Conservation (phyloP, 352 stramenopile species). For the Phytophthora pisi region DNA sequence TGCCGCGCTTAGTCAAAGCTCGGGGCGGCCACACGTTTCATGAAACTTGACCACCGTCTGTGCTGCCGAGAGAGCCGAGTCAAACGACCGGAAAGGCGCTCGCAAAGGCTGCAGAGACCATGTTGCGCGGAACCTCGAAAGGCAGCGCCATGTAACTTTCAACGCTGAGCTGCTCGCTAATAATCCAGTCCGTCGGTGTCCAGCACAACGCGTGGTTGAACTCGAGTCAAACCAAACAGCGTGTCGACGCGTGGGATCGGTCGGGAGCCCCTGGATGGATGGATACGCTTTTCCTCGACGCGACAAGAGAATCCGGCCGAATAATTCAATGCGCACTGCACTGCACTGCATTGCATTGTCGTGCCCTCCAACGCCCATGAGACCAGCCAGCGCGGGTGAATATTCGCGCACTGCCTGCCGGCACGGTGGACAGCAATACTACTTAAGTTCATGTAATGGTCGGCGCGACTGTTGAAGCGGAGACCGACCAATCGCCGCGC, state of each 20-base stretch:
- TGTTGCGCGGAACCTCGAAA: background rate
- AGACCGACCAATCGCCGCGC: background rate
- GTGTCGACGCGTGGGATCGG: slow-evolving; percentile 11
- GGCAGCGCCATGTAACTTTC: background rate
- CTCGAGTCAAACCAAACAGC: slow-evolving; percentile 17
- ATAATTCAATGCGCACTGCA: background rate
- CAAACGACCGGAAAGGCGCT: background rate
- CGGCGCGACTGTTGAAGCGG: slow-evolving; percentile 10
- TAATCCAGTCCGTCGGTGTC: background rate
- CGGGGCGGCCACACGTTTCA: background rate
- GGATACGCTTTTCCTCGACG: slow-evolving; percentile 16
- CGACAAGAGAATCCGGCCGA: slow-evolving; percentile 14
- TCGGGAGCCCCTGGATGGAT: slow-evolving; percentile 13
- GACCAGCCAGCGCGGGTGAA: slow-evolving; percentile 4
- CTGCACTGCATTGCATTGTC: background rate
- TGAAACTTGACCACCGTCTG: background rate
- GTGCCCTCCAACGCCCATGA: background rate
- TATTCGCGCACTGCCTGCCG: background rate
- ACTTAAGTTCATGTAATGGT: too few species aligned
- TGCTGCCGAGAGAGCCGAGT: background rate
- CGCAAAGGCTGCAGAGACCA: background rate
- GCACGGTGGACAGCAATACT: background rate
- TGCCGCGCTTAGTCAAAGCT: background rate
- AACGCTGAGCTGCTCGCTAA: background rate
- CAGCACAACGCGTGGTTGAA: slow-evolving; percentile 7